Percentiles rank a stretch among this genome's conserved stretches.
Conservation (phyloP, 2,329 filamentous ascomycete species). For the Pseudofabraea citricarpa region DNA sequence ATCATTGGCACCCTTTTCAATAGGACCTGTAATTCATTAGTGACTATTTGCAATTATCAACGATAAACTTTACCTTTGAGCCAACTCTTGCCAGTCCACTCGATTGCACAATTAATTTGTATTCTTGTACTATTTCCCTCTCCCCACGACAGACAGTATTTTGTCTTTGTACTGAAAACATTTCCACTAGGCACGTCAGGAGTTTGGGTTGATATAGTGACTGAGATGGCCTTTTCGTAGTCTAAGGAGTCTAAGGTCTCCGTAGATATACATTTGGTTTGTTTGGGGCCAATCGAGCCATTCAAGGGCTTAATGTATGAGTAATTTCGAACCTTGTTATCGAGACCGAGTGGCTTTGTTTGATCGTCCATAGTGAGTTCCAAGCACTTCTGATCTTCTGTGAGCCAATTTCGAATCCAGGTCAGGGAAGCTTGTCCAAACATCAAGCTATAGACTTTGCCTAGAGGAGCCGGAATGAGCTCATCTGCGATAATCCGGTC, state of each 20-base stretch:
- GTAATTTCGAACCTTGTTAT: constrained; percentile 70
- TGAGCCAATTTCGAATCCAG: constrained; percentile 84
- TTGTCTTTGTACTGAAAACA: constrained; percentile 86
- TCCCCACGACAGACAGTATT: constrained; percentile 91
- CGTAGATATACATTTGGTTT: constrained; percentile 89
- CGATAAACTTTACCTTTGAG: constrained; percentile 66
- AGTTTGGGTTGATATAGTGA: constrained; percentile 81
- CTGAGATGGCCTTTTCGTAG: constrained; percentile 77
- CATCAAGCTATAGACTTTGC: constrained; percentile 83
- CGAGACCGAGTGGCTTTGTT: constrained; percentile 63
- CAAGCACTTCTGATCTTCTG: constrained; percentile 79
- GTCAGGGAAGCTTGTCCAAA: constrained; percentile 76
- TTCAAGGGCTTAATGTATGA: constrained; percentile 90
- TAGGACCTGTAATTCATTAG: constrained; percentile 59
- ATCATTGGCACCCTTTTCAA: constrained; percentile 91
- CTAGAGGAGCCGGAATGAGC: constrained; percentile 77
- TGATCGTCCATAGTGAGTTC: constrained; percentile 88
- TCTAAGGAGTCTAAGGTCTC: constrained; percentile 83
- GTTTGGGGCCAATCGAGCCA: constrained; percentile 79
- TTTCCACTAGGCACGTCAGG: constrained; percentile 95
- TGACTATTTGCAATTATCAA: neutral
- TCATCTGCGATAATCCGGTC: constrained; percentile 85
- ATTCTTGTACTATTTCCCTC: constrained; percentile 80
- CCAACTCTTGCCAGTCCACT: constrained; percentile 99
- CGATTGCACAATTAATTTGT: constrained; percentile 82